Evolutionary conservation across 768 basidiomycete genomes (phyloP), one percentile per base, ranked within the genome.

Genomic region (Paxillus rubicundulus): DNA sequence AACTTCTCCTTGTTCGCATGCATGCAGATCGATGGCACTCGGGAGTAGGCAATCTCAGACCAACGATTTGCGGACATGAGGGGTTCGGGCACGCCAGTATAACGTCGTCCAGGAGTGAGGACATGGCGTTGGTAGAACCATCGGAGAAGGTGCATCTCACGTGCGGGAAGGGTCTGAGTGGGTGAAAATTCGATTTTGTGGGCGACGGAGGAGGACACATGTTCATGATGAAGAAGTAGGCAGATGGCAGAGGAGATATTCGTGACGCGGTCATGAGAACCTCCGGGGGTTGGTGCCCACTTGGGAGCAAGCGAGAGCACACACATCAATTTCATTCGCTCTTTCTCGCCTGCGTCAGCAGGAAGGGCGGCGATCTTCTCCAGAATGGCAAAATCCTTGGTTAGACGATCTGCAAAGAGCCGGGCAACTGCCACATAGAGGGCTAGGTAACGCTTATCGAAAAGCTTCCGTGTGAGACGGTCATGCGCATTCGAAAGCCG

Each of bases 1-100:
- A 91, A 89, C 8, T 58, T 65, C 2, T 66, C 65, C 46, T 72
- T 79, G 72, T 87, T 82, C 16, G 67, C 72, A 48, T 77, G 69
- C 86, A 89, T 89, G 59, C 80, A 83, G 9, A 77, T 47, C 1
- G 86, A 82, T 2, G 84, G 64, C 14, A 87, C 81, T n/a, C 80
- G 79, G 21, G 60, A 69, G 68, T 87, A 87, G 32, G 60, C 56
- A 63, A 87, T 81, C 49, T 80, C 72, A 2, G 64, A 72, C 83
- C 85, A 86, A 28, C 77, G 73, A 21, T 79, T 78, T 0, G 79
- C 67, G 1, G 79, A 71, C 87, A 89, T 88, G 56, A 81, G 72
- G 0, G 79, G 74, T 64, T 89, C 87, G 0, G 85, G 79, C 50
- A 83, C 65, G 5, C 59, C 57, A 1, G 70, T 55, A 4, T 70